Evolutionary conservation across 768 basidiomycete genomes (phyloP).

Genomic region (Rhizopogon vesiculosus): DNA sequence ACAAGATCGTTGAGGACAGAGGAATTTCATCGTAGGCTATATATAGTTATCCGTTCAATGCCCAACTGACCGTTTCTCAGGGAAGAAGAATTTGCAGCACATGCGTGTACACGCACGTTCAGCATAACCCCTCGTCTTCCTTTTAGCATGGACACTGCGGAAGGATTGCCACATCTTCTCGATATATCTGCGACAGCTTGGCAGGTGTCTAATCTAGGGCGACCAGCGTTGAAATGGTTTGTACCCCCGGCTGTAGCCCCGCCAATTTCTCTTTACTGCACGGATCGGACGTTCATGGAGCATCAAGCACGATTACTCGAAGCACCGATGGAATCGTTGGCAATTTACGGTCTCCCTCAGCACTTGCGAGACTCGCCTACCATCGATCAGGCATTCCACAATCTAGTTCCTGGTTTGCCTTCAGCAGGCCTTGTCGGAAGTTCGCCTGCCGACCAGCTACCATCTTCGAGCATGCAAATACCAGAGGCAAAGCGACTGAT

Average conservation of each 20-base stretch:
- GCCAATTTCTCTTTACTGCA: constrained; percentile 66
- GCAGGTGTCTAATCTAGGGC: constrained; percentile 76
- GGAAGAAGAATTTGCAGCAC: background rate
- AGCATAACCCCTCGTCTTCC: constrained; percentile 8
- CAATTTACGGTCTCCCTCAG: constrained; percentile 80
- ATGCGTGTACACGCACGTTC: background rate
- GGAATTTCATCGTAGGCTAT: constrained; percentile 40
- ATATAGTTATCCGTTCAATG: background rate
- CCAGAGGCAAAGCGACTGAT: constrained; percentile 94
- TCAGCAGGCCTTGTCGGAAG: constrained; percentile 61
- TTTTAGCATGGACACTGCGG: constrained; percentile 26
- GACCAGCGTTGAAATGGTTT: constrained; percentile 78
- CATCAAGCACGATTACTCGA: constrained; percentile 54
- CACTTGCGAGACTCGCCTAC: constrained; percentile 54
- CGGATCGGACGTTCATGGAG: constrained; percentile 77
- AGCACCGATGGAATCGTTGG: constrained; percentile 69
- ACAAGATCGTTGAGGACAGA: constrained; percentile 31
- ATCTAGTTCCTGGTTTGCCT: constrained; percentile 54
- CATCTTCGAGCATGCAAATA: constrained; percentile 81
- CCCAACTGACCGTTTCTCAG: background rate
- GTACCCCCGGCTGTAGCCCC: constrained; percentile 85
- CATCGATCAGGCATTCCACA: constrained; percentile 42
- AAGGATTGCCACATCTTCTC: constrained; percentile 48
- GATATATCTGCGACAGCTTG: constrained; percentile 61
- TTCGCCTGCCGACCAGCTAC: constrained; percentile 72